Evolutionary conservation across 192 early-diverging fungal species (phyloP), one percentile per base, ranked within the genome.

Genomic region (Coemansia sp.): DNA sequence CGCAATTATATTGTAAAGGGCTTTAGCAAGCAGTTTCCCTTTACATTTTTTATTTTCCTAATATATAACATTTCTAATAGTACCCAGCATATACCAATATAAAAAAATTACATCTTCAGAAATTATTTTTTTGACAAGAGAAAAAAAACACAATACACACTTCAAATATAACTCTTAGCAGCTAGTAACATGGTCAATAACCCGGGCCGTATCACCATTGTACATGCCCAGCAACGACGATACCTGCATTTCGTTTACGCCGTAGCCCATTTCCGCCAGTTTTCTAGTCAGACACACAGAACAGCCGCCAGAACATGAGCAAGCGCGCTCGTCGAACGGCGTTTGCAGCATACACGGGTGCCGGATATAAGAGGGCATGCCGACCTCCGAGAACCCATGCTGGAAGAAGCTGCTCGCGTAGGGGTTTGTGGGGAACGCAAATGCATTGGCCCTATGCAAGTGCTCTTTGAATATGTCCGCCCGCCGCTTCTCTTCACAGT

Each of bases 391-490:
- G 72, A 83, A 83, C 52, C 80, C 80, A 29, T 66, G 75, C 66
- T 75, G 67, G 52, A 83, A 78, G 55, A 83, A 83, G 34, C 72
- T 72, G 68, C 72, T 78, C 5, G 72, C 40, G 61, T 83, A 83
- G 1, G 80, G 80, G 40, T 75, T 78, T 9, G 53, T 62, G 75
- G 70, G 73, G 62, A 82, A 82, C n/a, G 71, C 71, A 68, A 81
- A 76, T 60, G 75, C 70, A 22, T 74, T 75, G 15, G 70, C 70
- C 3, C 16, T 38, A 4, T 49, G 65, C 36, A 81, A 52, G 47
- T 81, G 73, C 58, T 70, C 70, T 16, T 68, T 62, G 46, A 81
- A 81, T 33, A 69, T 65, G 18, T 73, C 64, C 1, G 71, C 75
- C 49, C 12, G 52, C 66, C 27, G 53, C 16, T 68, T 18, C 8